Conservation (phyloP, 2,329 filamentous ascomycete species). For the Penicillium sp. region DNA sequence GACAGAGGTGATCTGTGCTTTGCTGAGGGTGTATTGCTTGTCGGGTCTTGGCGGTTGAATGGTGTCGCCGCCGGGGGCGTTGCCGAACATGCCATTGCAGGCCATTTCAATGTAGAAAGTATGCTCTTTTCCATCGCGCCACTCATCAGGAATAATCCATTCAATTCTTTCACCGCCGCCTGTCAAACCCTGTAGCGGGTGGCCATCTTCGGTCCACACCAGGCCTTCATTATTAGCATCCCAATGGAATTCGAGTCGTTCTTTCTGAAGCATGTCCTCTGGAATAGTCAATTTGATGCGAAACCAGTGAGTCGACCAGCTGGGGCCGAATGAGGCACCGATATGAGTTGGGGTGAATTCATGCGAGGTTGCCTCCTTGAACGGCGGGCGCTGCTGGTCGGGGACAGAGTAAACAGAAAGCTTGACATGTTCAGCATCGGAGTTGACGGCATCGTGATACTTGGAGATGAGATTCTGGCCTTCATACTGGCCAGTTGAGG, state of each 20-base stretch:
- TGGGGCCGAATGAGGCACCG: slow-evolving; percentile 84
- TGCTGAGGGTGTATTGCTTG: slow-evolving; percentile 74
- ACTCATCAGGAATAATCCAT: slow-evolving; percentile 84
- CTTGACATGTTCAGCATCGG: slow-evolving; percentile 76
- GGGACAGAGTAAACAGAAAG: slow-evolving; percentile 87
- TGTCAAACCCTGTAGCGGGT: slow-evolving; percentile 87
- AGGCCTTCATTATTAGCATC: slow-evolving; percentile 94
- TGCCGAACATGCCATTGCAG: slow-evolving; percentile 98
- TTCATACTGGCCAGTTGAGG: slow-evolving; percentile 76
- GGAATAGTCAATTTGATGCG: slow-evolving; percentile 80
- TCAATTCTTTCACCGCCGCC: slow-evolving; percentile 86
- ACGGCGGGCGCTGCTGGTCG: slow-evolving; percentile 76
- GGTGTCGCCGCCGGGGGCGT: slow-evolving; percentile 78
- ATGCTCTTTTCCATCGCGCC: slow-evolving; percentile 84
- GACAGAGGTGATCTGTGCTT: slow-evolving; percentile 85
- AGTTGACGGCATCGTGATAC: slow-evolving; percentile 69
- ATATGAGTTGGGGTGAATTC: slow-evolving; percentile 74
- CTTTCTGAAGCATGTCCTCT: slow-evolving; percentile 70
- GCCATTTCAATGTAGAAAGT: slow-evolving; percentile 97
- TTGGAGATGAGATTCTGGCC: slow-evolving; percentile 76
- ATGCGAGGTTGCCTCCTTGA: slow-evolving; percentile 79
- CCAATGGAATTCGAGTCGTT: slow-evolving; percentile 94
- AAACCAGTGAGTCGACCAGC: slow-evolving; percentile 99
- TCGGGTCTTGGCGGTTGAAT: slow-evolving; percentile 91
- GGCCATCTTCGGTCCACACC: slow-evolving; percentile 89